Evolutionary conservation across 2,329 filamentous ascomycete species (phyloP).

Genomic region (Aspergillus quadricinctus): DNA sequence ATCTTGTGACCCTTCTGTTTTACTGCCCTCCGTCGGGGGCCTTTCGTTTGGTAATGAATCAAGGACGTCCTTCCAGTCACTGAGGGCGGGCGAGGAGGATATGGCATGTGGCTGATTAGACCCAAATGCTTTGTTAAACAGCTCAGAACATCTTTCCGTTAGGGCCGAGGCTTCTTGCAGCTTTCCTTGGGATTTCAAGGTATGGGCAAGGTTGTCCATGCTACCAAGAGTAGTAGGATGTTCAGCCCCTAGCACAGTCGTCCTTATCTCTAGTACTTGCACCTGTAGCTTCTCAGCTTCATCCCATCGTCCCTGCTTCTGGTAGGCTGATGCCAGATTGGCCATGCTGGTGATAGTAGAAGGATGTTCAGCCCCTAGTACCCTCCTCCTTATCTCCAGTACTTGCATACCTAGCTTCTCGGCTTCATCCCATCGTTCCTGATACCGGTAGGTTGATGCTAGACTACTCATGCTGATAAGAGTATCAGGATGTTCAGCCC

Average conservation of each 20-base stretch:
- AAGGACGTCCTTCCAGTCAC: background rate
- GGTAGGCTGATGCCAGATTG: slow-evolving; percentile 7
- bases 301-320: slow-evolving; percentile 1
- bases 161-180: background rate
- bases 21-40: background rate
- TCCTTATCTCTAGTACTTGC: slow-evolving; percentile 3
- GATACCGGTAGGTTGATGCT: too few relatives aligned
- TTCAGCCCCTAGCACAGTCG: slow-evolving; percentile 2
- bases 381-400: too few relatives aligned
- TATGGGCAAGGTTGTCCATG: background rate
- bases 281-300: slow-evolving; percentile 9
- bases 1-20: background rate
- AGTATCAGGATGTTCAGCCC: too few relatives aligned
- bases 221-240: slow-evolving; percentile 5
- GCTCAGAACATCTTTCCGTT: slow-evolving; percentile 1
- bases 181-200: background rate
- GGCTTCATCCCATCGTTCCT: too few relatives aligned
- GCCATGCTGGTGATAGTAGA: slow-evolving; percentile 5
- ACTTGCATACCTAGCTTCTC: too few relatives aligned
- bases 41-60: background rate
- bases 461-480: too few relatives aligned
- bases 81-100: background rate
- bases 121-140: slow-evolving; percentile 1
- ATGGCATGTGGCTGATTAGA: background rate
- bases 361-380: background rate